Conservation (phyloP, 2,329 filamentous ascomycete species). For the Aspergillus oerlinghausenensis region DNA sequence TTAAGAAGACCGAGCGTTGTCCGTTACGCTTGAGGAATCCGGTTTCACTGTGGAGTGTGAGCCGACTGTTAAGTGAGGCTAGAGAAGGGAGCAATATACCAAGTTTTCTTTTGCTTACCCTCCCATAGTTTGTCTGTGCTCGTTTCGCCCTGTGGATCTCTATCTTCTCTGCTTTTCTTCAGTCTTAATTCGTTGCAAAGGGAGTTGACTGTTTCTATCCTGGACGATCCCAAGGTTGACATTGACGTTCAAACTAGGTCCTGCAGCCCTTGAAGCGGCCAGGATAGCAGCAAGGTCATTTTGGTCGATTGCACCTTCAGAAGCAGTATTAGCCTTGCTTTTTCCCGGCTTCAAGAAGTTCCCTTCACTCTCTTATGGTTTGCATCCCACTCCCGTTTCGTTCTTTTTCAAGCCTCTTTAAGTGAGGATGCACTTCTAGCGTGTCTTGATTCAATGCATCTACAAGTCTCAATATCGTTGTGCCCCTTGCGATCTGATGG, state of each 20-base stretch:
- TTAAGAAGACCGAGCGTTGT: constrained; percentile 3
- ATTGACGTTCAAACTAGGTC: background rate
- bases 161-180: background rate
- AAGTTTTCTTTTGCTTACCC: too few relatives aligned
- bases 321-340: background rate
- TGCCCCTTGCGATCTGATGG: constrained; percentile 55
- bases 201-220: background rate
- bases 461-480: constrained; percentile 56
- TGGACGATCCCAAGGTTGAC: background rate
- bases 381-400: constrained; percentile 54
- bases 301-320: background rate
- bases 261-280: background rate
- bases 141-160: background rate
- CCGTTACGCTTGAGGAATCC: background rate
- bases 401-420: constrained; percentile 49
- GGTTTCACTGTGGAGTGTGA: background rate
- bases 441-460: constrained; percentile 50
- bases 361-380: constrained; percentile 33
- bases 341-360: background rate
- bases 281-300: background rate
- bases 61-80: background rate
- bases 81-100: background rate
- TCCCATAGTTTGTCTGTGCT: too few relatives aligned
- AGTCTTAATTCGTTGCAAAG: background rate
- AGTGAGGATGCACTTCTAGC: constrained; percentile 47